Percentiles rank a stretch among this genome's conserved stretches.
phyloP scores from a whole-genome alignment of 1,284 basidiomycete genomes.

The Heterobasidion irregulare region DNA sequence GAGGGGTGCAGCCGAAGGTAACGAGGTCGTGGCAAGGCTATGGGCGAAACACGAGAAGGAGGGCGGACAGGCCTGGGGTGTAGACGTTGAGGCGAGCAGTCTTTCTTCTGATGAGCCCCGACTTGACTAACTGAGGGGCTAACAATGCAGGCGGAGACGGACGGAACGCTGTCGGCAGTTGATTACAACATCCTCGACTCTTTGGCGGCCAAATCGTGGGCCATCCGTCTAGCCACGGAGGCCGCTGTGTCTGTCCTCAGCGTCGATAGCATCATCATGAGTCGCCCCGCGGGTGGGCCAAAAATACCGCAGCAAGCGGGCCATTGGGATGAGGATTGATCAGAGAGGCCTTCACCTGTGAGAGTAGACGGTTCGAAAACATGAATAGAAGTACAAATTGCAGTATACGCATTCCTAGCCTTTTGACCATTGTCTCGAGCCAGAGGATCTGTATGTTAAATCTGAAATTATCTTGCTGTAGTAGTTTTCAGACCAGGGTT shows the following conservation, averaged over 20 bases:
- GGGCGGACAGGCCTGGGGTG: conserved; percentile 72
- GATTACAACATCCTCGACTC: conserved; percentile 75
- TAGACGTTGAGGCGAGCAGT: conserved; percentile 79
- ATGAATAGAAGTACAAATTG: too few relatives aligned
- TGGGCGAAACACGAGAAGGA: conserved; percentile 84
- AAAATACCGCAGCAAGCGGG: conserved; percentile 78
- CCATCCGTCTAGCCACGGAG: conserved; percentile 83
- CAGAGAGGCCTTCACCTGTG: too few relatives aligned
- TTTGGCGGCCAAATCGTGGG: conserved; percentile 85
- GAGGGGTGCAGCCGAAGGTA: conserved; percentile 82
- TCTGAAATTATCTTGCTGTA: too few relatives aligned
- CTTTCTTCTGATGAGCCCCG: conserved; percentile 1
- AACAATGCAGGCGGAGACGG: conserved; percentile 52
- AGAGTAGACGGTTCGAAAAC: too few relatives aligned
- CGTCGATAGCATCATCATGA: conserved; percentile 98
- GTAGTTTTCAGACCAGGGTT: too few relatives aligned
- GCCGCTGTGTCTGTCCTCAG: conserved; percentile 91
- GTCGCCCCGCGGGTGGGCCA: conserved; percentile 84
- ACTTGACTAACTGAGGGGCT: neutral
- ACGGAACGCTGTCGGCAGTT: conserved; percentile 62
- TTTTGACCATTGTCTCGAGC: too few relatives aligned
- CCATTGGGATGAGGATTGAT: conserved; percentile 70
- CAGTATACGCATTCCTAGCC: too few relatives aligned
- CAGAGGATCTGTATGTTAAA: too few relatives aligned
- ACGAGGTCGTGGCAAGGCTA: conserved; percentile 82